phyloP scores from a whole-genome alignment of 768 basidiomycete species.

The Tubosaeta sp. region DNA sequence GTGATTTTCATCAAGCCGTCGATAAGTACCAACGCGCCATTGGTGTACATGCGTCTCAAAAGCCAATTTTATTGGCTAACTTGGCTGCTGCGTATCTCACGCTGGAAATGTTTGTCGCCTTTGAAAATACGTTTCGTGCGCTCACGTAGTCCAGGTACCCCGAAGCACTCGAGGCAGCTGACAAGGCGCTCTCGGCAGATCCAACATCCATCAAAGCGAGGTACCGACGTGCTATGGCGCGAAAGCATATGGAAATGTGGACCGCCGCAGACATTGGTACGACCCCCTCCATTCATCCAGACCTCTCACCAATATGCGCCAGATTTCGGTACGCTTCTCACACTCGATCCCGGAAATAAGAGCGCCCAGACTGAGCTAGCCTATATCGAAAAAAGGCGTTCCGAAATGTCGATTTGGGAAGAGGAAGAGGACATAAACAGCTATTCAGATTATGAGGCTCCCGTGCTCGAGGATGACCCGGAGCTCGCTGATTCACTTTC shows the following conservation, averaged over 20 bases:
- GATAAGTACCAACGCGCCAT: conserved; percentile 40
- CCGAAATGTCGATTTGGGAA: not conserved
- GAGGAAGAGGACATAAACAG: not conserved
- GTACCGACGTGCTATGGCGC: conserved; percentile 33
- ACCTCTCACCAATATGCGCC: not conserved
- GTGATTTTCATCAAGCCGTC: conserved; percentile 36
- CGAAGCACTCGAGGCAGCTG: conserved; percentile 29
- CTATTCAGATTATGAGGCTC: conserved; percentile 14
- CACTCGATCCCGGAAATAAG: conserved; percentile 24
- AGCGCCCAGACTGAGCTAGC: conserved; percentile 18
- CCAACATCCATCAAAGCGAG: conserved; percentile 33
- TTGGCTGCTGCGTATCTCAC: conserved; percentile 41
- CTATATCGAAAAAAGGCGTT: not conserved
- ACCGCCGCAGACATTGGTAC: conserved; percentile 23
- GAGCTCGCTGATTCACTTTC: conserved; percentile 40
- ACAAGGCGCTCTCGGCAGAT: conserved; percentile 25
- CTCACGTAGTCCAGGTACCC: conserved; percentile 16
- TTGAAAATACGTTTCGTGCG: not conserved
- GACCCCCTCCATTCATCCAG: not conserved
- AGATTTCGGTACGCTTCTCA: conserved; percentile 30
- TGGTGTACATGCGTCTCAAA: conserved; percentile 27
- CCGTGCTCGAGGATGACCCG: conserved; percentile 24
- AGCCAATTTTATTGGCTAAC: conserved; percentile 39
- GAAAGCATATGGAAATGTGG: conserved; percentile 24
- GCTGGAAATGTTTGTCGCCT: conserved; percentile 32